phyloP scores from a whole-genome alignment of 371 early-diverging fungal species.

The Lichtheimia ornata region DNA sequence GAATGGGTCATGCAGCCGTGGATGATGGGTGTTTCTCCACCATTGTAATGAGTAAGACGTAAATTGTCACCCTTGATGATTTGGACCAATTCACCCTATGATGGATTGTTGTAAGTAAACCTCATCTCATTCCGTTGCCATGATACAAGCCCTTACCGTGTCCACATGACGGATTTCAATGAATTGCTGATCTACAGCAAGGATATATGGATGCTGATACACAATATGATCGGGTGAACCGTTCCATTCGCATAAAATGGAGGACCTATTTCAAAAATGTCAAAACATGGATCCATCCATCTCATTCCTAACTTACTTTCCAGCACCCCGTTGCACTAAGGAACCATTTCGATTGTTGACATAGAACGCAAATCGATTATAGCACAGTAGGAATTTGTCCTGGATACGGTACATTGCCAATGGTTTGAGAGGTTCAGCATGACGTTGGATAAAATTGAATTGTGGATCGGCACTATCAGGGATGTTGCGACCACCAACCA shows the following conservation, averaged over 20 bases:
- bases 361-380: slow-evolving; percentile 91
- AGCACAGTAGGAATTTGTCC: slow-evolving; percentile 81
- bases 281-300: no score
- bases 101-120: not conserved
- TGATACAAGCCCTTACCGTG: slow-evolving; percentile 61
- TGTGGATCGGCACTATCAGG: slow-evolving; percentile 80
- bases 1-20: slow-evolving; percentile 51
- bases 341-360: slow-evolving; percentile 74
- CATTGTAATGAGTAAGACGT: slow-evolving; percentile 49
- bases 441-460: slow-evolving; percentile 81
- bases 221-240: slow-evolving; percentile 66
- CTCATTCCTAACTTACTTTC: slow-evolving; percentile 30
- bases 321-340: slow-evolving; percentile 36
- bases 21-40: slow-evolving; percentile 41
- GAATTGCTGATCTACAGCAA: slow-evolving; percentile 86
- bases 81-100: slow-evolving; percentile 50
- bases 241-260: slow-evolving; percentile 57
- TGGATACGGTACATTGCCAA: slow-evolving; percentile 83
- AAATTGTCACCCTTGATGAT: slow-evolving; percentile 53
- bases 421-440: slow-evolving; percentile 72
- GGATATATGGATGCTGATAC: slow-evolving; percentile 80
- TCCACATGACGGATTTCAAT: slow-evolving; percentile 89
- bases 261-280: slow-evolving; percentile 19
- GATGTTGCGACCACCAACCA: slow-evolving; percentile 53
- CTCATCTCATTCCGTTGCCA: not conserved